Evolutionary conservation across 495 filamentous ascomycete genomes (phyloP), one percentile per base, ranked within the genome.

Genomic region (Choiromyces venosus): DNA sequence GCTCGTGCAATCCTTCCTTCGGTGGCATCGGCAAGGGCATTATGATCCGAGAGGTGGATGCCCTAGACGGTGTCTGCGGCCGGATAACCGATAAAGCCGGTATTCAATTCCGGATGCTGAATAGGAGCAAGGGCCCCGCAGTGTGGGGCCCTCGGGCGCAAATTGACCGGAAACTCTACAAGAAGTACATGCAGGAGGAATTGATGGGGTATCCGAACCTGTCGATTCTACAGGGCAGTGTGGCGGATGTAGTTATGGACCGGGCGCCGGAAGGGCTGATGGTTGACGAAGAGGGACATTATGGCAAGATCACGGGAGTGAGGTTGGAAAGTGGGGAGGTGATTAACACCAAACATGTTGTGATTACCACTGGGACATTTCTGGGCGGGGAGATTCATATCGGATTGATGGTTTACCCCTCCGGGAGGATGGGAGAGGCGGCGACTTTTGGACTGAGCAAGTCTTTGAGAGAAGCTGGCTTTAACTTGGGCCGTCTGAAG

Each of bases 1-100:
- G 96, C 83, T 97, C 94, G 68, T 99, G 95, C 85, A 99, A 99
- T 83, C 95, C 95, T 37, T 95, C 91, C 72, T 96, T 99, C 81
- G 95, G 95, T 66, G 95, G 95, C 40, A 99, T 99, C 77, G 95
- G 95, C n/a, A 99, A 99, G 83, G 95, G 95, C 14, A 97, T 91
- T 21, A 98, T 99, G 87, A 85, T 99, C 42, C 90, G 94, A 3
- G 95, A 99, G 82, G 89, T 99, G 38, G 95, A 99, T 84, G 96
- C 95, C 0, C 87, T 99, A 77, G 95, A 99, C 82, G 95, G 95
- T 2, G 86, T 99, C 14, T 91, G 91, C 0, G 94, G 93, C 2
- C 87, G 93, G 14, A 92, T 97, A 37, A 91, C 97, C 56, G 95
- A 99, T 82, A 96, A 94, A 83, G 92, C 95, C 35, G 95, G 94